Base-by-base conservation (phyloP, 768 basidiomycete genomes). In the Pleurotus pulmonarius region DNA sequence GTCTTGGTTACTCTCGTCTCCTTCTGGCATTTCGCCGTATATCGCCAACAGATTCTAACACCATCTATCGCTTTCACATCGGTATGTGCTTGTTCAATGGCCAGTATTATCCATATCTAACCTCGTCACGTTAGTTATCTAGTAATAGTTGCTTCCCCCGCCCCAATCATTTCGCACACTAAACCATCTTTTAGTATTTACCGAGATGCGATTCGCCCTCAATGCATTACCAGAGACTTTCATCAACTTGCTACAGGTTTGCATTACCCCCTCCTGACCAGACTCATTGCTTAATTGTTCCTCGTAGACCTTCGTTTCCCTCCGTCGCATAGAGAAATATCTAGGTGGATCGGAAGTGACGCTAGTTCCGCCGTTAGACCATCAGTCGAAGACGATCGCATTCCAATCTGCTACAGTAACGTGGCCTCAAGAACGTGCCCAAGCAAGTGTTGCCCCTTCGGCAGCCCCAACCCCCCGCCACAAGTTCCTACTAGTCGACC, bases 241-340 rank as follows among this genome's bases (percentile, higher is more conserved):
- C 65, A 92, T 97, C 69, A 91, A 92, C 64, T 79, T 92, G 74
- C 76, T 96, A 5, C 94, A 97, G 74, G 88, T 84, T 52, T 43
- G 65, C 58, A 16, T 15, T 5, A 38, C 15, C 48, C 12, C 1
- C 40, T 22, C 15, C 40, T 48, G 12, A 55, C 26, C 48, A 59
- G 29, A 34, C 29, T 34, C 1, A 8, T 34, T 34, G 11, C 29
- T 47, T 25, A 22, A 39, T 38, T 22, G 9, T 13, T 4, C 46
- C 39, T 54, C 48, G 15, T 45, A 88, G 87, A 83, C 85, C 55
- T 77, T 90, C 46, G 91, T 97, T 13, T 94, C 92, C 9, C 75
- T 94, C 49, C 85, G 89, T 15, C 90, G 94, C 49, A 94, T 97
- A 58, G 93, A 95, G 67, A 94, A 91, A 63, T 97, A 95, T 69